Conservation (phyloP, 768 basidiomycete species). For the Cubamyces sp. region DNA sequence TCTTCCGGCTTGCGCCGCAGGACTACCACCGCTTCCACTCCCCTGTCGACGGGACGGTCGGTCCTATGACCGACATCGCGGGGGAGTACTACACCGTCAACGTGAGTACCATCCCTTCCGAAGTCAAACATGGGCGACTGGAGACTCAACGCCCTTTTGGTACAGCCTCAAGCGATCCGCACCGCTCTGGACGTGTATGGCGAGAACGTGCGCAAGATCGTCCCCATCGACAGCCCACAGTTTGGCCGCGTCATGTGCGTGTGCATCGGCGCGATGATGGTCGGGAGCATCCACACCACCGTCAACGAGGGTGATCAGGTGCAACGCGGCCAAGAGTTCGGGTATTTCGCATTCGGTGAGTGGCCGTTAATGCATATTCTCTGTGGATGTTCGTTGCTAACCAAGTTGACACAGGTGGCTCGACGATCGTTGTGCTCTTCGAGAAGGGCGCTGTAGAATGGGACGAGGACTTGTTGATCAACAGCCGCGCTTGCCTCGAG, state of each 20-base stretch:
- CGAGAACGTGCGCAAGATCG: slow-evolving; percentile 91
- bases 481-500: slow-evolving; percentile 85
- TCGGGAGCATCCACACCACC: slow-evolving; percentile 85
- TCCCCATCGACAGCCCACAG: slow-evolving; percentile 85
- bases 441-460: slow-evolving; percentile 85
- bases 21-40: slow-evolving; percentile 96
- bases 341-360: slow-evolving; percentile 94
- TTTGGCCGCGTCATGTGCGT: slow-evolving; percentile 94
- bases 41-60: slow-evolving; percentile 84
- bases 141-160: neutral
- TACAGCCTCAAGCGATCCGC: slow-evolving; percentile 89
- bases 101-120: slow-evolving; percentile 47
- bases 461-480: slow-evolving; percentile 89
- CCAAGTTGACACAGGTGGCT: slow-evolving; percentile 61
- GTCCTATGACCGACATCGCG: slow-evolving; percentile 77
- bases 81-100: slow-evolving; percentile 99
- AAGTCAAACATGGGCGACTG: neutral
- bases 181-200: slow-evolving; percentile 91
- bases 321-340: slow-evolving; percentile 85
- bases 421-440: slow-evolving; percentile 89
- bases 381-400: neutral
- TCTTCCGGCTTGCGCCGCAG: slow-evolving; percentile 91
- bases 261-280: slow-evolving; percentile 95
- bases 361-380: slow-evolving; percentile 20
- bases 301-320: slow-evolving; percentile 84